Conservation (phyloP, 2,329 filamentous ascomycete genomes). For the Rosellinia necatrix region DNA sequence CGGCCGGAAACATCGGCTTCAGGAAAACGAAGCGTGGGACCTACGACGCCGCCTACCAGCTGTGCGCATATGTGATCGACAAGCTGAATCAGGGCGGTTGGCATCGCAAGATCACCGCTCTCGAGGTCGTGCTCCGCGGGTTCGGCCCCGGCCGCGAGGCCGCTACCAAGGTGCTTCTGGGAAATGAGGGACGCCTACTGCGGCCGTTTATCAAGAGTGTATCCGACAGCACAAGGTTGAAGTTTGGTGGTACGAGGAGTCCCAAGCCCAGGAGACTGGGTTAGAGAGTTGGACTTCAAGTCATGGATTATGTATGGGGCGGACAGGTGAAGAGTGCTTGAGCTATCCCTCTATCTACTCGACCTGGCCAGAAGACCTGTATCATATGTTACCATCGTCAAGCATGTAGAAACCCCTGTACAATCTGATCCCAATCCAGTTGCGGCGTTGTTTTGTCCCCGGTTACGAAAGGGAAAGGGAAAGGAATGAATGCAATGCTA, state of each 20-base stretch:
- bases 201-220: constrained; percentile 77
- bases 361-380: constrained; percentile 27
- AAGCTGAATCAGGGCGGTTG: constrained; percentile 82
- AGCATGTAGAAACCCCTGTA: constrained; percentile 33
- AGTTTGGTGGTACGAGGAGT: constrained; percentile 94
- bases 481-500: constrained; percentile 14
- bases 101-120: constrained; percentile 71
- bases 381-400: constrained; percentile 34
- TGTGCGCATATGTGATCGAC: constrained; percentile 81
- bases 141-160: constrained; percentile 89
- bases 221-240: constrained; percentile 84
- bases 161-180: constrained; percentile 85
- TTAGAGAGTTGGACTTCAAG: constrained; percentile 28
- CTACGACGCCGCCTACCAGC: constrained; percentile 92
- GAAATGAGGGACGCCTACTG: constrained; percentile 78
- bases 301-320: background rate
- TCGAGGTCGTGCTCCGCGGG: constrained; percentile 83
- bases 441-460: constrained; percentile 11
- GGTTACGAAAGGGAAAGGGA: background rate
- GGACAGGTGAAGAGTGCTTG: constrained; percentile 3
- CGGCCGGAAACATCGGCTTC: constrained; percentile 90
- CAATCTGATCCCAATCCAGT: constrained; percentile 27
- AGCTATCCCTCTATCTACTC: background rate
- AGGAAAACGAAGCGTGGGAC: constrained; percentile 76
- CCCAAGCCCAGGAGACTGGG: constrained; percentile 78